Evolutionary conservation across 805 yeast species (phyloP), one percentile per base, ranked within the genome.

Genomic region (Maudiozyma turicensis): DNA sequence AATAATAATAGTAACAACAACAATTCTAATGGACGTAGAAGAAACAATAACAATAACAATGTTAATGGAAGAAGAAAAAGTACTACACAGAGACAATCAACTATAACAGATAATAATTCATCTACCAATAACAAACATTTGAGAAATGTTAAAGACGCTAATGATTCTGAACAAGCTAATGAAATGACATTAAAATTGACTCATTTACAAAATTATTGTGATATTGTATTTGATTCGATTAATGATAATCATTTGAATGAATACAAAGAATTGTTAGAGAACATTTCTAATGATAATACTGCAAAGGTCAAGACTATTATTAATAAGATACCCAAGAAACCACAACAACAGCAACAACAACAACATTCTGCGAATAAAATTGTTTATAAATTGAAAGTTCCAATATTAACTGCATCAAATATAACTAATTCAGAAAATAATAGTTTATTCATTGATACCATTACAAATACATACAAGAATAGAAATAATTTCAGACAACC

Each of bases 251-350:
- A 57, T 43, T 48, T 56, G 8, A 46, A 49, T 38, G 39, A 40
- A 32, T 35, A 45, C 13, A 48, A 48, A 13, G 39, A 20, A 8
- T 38, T 38, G 15, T 20, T 38, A 7, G 13, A 20, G 15, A 38
- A 38, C 15, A 8, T 15, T n/a, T 4, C 14, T 15, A 38, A 38
- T 20, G 8, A 15, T 38, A 15, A 42, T 11, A 44, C 43, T 29
- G 52, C 52, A 8, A 58, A 49, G 29, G 40, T 51, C 20, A 54
- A 49, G 34, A 55, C 58, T 1, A 48, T 53, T 13, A 56, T 58
- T 15, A 50, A 52, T 30, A 53, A 46, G 9, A 28, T 51, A 9
- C 43, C 54, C 15, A 53, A 47, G 35, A 42, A 39, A 10, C 11
- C 44, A n/a, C 40, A 31, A 6, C 26, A 43, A 6, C 34, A 44